phyloP scores from a whole-genome alignment of 2,329 filamentous ascomycete species.

The Fusarium penzigii region DNA sequence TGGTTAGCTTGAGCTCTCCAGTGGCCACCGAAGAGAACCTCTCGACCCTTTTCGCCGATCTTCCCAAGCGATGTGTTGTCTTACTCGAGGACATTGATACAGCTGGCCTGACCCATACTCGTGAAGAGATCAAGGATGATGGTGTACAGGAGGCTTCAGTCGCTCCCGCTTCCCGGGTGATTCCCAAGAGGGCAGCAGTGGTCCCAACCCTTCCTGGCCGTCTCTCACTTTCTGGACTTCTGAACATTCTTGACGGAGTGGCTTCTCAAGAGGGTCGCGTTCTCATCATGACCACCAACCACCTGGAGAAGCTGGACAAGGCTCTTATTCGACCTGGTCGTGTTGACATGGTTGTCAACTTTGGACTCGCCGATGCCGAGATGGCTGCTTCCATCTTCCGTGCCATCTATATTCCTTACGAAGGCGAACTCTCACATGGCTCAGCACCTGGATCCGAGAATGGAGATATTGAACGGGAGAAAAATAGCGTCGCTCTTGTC shows the following conservation, averaged over 20 bases:
- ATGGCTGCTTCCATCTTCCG: conserved; percentile 59
- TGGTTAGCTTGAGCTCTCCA: conserved; percentile 66
- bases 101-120: conserved; percentile 66
- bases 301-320: conserved; percentile 61
- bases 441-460: conserved; percentile 7
- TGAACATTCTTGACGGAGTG: conserved; percentile 80
- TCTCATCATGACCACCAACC: conserved; percentile 67
- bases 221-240: conserved; percentile 72
- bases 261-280: conserved; percentile 64
- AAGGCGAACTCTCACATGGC: conserved; percentile 29
- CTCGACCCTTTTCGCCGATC: conserved; percentile 61
- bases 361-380: conserved; percentile 52
- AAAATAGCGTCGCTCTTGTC: conserved; percentile 34
- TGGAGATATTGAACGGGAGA: conserved; percentile 22
- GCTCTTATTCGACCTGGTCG: conserved; percentile 64
- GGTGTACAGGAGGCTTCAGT: conserved; percentile 21
- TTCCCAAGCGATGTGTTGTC: conserved; percentile 71
- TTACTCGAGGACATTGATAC: conserved; percentile 77
- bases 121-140: conserved; percentile 39
- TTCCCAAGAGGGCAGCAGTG: conserved; percentile 3
- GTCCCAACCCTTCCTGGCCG: conserved; percentile 28
- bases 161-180: conserved; percentile 8
- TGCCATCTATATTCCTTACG: conserved; percentile 58
- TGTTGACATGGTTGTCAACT: conserved; percentile 61
- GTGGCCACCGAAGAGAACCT: conserved; percentile 67